phyloP scores from a whole-genome alignment of 1,139 yeast genomes.

The Candida mesenterica region DNA sequence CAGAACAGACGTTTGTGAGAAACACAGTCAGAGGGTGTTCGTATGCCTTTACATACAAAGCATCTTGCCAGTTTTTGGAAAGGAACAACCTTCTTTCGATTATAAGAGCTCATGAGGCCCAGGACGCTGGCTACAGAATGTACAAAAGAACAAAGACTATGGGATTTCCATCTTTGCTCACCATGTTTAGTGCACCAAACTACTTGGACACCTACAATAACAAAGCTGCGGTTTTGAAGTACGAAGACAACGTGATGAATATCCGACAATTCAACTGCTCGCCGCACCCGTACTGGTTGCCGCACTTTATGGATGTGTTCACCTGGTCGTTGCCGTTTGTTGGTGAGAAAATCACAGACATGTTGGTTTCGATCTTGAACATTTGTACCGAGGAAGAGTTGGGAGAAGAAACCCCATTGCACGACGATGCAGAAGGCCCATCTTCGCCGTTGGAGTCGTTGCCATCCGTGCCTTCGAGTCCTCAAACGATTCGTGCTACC shows the following conservation, averaged over 20 bases:
- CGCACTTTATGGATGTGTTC: conserved; percentile 96
- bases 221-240: conserved; percentile 92
- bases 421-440: conserved; percentile 17
- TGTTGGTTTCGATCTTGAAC: conserved; percentile 85
- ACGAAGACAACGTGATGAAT: conserved; percentile 90
- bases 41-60: conserved; percentile 82
- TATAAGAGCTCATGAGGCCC: conserved; percentile 97
- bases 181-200: conserved; percentile 95
- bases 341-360: conserved; percentile 94
- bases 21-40: conserved; percentile 92
- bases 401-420: conserved; percentile 64
- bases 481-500: conserved; percentile 5
- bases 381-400: conserved; percentile 95
- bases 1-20: conserved; percentile 51
- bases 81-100: conserved; percentile 77
- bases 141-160: conserved; percentile 81
- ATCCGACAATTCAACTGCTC: conserved; percentile 90
- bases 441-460: conserved; percentile 3
- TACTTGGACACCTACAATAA: conserved; percentile 91
- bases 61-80: conserved; percentile 78
- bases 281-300: conserved; percentile 97
- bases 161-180: conserved; percentile 90
- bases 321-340: conserved; percentile 98
- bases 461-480: conserved; percentile 2
- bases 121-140: conserved; percentile 96